These are phyloP conservation scores for Tetrapisispora nanseiensis DNA, from an alignment of 805 yeast species.

Conservation along the genomic window DNA sequence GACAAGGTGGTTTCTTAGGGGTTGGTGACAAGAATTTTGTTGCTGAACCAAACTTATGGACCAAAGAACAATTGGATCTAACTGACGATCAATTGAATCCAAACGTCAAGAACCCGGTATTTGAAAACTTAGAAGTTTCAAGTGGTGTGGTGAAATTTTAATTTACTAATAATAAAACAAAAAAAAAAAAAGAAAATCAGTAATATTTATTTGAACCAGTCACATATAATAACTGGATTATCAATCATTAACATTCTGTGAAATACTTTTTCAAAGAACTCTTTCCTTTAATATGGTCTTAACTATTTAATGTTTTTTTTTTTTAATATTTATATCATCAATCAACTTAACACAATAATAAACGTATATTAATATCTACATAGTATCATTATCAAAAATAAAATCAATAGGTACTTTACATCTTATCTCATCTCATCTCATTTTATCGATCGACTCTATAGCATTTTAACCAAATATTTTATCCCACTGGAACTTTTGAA, in stretches of 20 bases:
- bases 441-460: too few species aligned
- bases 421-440: background rate
- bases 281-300: too few species aligned
- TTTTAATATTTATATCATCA: too few species aligned
- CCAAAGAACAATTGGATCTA: conserved; percentile 62
- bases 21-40: conserved; percentile 53
- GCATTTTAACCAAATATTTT: too few species aligned
- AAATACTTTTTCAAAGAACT: background rate
- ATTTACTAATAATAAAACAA: background rate
- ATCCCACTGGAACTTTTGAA: background rate
- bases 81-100: conserved; percentile 54
- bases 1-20: conserved; percentile 81
- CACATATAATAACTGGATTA: too few species aligned
- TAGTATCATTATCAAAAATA: too few species aligned
- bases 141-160: conserved; percentile 40
- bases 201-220: background rate
- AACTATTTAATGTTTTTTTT: too few species aligned
- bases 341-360: too few species aligned
- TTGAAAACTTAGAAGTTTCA: conserved; percentile 56
- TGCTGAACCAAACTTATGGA: conserved; percentile 69
- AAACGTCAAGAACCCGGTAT: conserved; percentile 54
- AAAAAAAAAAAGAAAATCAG: background rate
- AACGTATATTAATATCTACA: too few species aligned
- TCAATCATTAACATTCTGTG: background rate
- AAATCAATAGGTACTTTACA: too few species aligned